These are phyloP conservation scores for Poa annua DNA, from an alignment of 176 grass and related monocot genomes.

Conservation along the genomic window DNA sequence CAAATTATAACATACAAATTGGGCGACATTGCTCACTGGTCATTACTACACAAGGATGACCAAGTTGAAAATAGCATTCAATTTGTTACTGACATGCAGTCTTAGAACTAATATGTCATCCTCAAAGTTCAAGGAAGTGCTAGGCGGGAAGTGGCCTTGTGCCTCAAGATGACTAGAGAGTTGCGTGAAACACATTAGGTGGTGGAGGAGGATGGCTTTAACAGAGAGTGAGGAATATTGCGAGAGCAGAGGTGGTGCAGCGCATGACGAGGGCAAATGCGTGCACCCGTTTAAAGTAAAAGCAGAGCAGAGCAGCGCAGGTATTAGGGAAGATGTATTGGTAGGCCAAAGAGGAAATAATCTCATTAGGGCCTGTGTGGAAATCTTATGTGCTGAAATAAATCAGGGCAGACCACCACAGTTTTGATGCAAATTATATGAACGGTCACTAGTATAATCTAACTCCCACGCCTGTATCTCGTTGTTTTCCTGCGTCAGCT, in stretches of 20 bases:
- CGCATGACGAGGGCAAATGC: neutral
- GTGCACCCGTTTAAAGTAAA: neutral
- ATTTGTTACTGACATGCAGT: neutral
- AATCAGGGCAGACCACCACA: neutral
- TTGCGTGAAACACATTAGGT: neutral
- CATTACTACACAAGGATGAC: neutral
- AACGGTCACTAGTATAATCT: neutral
- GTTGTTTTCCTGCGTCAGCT: neutral
- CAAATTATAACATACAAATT: neutral
- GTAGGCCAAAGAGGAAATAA: neutral
- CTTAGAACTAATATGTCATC: neutral
- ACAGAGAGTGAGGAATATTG: neutral
- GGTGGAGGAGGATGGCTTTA: neutral
- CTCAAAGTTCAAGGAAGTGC: neutral
- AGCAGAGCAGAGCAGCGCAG: neutral
- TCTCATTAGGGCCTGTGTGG: neutral
- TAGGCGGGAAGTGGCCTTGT: neutral
- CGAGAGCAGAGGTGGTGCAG: neutral
- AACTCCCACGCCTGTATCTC: neutral
- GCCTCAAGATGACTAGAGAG: neutral
- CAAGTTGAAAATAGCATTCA: neutral
- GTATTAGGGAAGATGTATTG: neutral
- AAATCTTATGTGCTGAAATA: slow-evolving; percentile 1
- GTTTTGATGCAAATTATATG: neutral
- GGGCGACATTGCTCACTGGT: neutral